phyloP scores from a whole-genome alignment of 352 stramenopile species.

The Pythium aquatile region DNA sequence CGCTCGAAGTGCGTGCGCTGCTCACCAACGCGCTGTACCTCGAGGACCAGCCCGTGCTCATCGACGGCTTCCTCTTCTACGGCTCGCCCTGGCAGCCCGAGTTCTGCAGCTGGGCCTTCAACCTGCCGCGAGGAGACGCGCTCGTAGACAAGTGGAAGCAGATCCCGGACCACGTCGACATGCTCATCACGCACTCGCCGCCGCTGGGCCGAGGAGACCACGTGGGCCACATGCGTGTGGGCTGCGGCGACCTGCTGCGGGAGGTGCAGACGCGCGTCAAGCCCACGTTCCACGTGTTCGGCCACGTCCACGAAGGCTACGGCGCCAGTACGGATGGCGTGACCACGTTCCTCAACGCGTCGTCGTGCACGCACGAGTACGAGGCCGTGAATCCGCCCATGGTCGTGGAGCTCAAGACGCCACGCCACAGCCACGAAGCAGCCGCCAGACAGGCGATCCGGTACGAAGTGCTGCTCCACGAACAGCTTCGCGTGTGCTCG shows the following conservation, averaged over 20 bases:
- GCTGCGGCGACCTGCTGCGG: slow-evolving; percentile 69
- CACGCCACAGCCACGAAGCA: slow-evolving; percentile 16
- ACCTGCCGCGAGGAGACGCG: slow-evolving; percentile 48
- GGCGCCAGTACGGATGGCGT: slow-evolving; percentile 60
- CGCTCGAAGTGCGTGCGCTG: slow-evolving; percentile 61
- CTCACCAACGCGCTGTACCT: slow-evolving; percentile 79
- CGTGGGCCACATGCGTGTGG: slow-evolving; percentile 50
- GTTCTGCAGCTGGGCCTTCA: slow-evolving; percentile 86
- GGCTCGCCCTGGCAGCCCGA: slow-evolving; percentile 78
- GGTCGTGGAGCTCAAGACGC: slow-evolving; percentile 45
- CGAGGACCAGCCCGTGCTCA: slow-evolving; percentile 67
- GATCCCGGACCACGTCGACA: slow-evolving; percentile 68
- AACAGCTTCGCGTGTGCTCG: slow-evolving; percentile 60
- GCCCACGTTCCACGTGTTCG: slow-evolving; percentile 86
- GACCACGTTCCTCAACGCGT: slow-evolving; percentile 89
- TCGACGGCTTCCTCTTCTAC: slow-evolving; percentile 77
- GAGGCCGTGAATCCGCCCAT: slow-evolving; percentile 65
- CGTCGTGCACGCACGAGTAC: slow-evolving; percentile 74
- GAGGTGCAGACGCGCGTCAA: slow-evolving; percentile 67
- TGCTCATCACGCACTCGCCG: slow-evolving; percentile 88
- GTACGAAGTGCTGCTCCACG: slow-evolving; percentile 60
- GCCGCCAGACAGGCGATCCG: slow-evolving; percentile 34
- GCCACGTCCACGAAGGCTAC: slow-evolving; percentile 90
- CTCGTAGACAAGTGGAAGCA: slow-evolving; percentile 44
- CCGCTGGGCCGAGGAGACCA: slow-evolving; percentile 78